Base-by-base conservation (phyloP, 805 yeast genomes). In the Zygotorulaspora florentina region DNA sequence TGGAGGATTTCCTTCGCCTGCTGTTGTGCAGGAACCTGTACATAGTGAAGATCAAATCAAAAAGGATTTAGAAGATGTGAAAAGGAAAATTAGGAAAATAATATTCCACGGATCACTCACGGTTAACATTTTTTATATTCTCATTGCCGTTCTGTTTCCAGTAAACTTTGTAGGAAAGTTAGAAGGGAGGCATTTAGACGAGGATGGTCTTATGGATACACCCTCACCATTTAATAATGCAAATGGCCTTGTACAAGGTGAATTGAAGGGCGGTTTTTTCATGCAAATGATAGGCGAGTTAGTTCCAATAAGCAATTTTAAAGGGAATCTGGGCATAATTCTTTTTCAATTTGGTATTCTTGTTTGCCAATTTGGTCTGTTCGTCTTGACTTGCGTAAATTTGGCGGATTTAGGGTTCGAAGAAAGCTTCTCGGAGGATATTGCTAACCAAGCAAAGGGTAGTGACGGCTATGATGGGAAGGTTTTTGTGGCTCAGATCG, bases 281-380 rank as follows among this genome's bases (percentile, higher is more conserved):
- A 40, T 76, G 20, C 76, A 74, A 48, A 52, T 76, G 15, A 70
- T 77, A 17, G 83, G 83, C 0, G 81, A 78, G 46, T 50, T 52
- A 26, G 56, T 61, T 28, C 73, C 67, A 48, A 62, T 38, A 47
- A 68, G 55, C 45, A 68, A 53, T 46, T 56, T 48, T 37, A 62
- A 35, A 31, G 73, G 52, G 49, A 72, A 48, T 64, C 54, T 57
- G 43, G 67, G 35, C 43, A 62, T 42, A 40, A 51, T 59, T 39
- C 48, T 58, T 16, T 54, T 54, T 51, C 58, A 68, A 49, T 28
- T 61, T 54, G 33, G 51, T 38, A 46, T 67, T 40, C 30, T 70
- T 27, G 34, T 62, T 13, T 49, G 64, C 28, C 57, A 61, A 34
- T 48, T 62, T 29, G 46, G 58, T 25, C 44, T 57, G 20, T 58